A percentile compares a stretch with the other conserved stretches of the same genome.
Conservation (phyloP, 2,329 filamentous ascomycete genomes). For the Sporothrix euskadiensis region DNA sequence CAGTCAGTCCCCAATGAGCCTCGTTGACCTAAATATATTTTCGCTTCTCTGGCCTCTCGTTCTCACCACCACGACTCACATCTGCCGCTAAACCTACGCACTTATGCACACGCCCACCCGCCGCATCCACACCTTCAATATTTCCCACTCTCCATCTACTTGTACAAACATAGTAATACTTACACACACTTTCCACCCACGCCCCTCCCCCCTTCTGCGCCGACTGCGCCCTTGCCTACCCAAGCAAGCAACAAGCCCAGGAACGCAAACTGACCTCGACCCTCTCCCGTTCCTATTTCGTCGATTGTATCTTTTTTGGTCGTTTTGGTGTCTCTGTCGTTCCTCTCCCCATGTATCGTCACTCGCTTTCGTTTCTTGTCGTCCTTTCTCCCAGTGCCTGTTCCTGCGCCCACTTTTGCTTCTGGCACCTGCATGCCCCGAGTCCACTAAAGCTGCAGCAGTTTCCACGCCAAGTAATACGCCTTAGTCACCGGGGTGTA, state of each 20-base stretch:
- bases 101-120: constrained; percentile 29
- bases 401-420: constrained; percentile 30
- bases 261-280: constrained; percentile 18
- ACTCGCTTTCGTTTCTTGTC: background rate
- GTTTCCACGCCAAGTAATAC: constrained; percentile 29
- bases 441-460: constrained; percentile 36
- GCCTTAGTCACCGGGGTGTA: constrained; percentile 33
- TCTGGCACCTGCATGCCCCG: constrained; percentile 32
- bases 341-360: background rate
- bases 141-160: constrained; percentile 13
- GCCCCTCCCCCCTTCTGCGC: constrained; percentile 14
- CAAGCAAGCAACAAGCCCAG: constrained; percentile 23
- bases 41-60: background rate
- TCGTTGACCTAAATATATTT: constrained; percentile 18
- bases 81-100: constrained; percentile 24
- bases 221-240: constrained; percentile 22
- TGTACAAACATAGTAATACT: constrained; percentile 3
- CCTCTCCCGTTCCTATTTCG: background rate
- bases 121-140: constrained; percentile 20
- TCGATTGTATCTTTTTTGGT: background rate
- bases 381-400: background rate
- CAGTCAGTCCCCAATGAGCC: constrained; percentile 19
- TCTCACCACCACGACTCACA: constrained; percentile 18
- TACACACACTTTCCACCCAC: background rate
- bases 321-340: background rate